Base-by-base conservation (phyloP, 2,329 filamentous ascomycete species). In the Alternaria sp. region DNA sequence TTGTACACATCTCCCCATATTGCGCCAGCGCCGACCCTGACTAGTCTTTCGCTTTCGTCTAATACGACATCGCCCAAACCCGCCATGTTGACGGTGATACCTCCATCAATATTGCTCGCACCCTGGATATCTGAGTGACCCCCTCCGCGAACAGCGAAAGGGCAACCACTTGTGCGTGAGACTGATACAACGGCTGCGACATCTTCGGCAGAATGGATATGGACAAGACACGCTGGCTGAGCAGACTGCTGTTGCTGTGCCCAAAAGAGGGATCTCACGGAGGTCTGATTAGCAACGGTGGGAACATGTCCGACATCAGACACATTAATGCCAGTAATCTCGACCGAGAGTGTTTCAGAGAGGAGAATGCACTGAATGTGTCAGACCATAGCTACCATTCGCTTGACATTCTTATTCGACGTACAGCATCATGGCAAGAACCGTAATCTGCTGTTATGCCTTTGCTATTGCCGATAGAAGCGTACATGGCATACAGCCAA, bases 1-100 rank as follows among this genome's bases (percentile, higher is more conserved):
- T 57, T 30, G 56, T 79, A 80, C 16, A 79, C 76, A 10, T 50
- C 62, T 11, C 49, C 51, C 76, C 78, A 80, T 11, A 65, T 73
- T 5, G 44, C 51, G 16, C 71, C 72, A 22, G 67, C 52, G 5
- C 59, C 60, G 4, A 73, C 48, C 4, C 27, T 43, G 16, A 64
- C 71, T 14, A 61, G 10, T 6, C 50, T 44, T 27, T 54, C 49
- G 11, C 54, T 38, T 6, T 54, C 27, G 18, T 59, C 41, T 11
- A 64, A 57, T 18, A 41, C 38, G 16, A 62, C 36, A 4, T 48
- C 30, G 34, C 59, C 62, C 36, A 71, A 52, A 2, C 44, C 34
- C 8, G 54, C 54, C 10, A 72, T 54, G 28, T 67, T 64, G 40
- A 73, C 63, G 0, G 64, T 65, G n/a, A 73, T 62, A 9, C 70